Base-by-base conservation (phyloP, 2,329 filamentous ascomycete genomes). In the Cordyceps pruinosa region DNA sequence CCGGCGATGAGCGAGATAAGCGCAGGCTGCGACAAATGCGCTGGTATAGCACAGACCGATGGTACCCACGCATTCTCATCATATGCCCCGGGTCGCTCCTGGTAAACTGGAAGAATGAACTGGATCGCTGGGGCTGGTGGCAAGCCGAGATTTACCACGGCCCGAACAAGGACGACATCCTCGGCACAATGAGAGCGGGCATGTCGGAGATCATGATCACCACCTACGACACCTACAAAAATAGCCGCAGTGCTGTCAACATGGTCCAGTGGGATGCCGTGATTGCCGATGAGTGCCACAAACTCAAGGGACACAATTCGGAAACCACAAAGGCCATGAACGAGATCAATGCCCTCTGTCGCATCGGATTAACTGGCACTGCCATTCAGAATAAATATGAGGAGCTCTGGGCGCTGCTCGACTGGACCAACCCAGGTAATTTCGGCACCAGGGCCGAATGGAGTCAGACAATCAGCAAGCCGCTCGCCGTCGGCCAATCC, bases 301-400 rank as follows among this genome's bases (percentile, higher is more conserved):
- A 80, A 37, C 83, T 97, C 68, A 99, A 97, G 72, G 90, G 93
- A 63, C 79, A 82, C 49, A 79, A 75, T 44, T 87, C 92, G 0
- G 88, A 87, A 60, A 88, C 87, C 8, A 94, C 93, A 0, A 84
- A 88, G 66, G 86, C 91, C 0, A 93, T 99, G 87, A 89, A 90
- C 64, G 84, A 92, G 60, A 78, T 97, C 63, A 99, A 99, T 64
- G 85, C 92, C 0, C 80, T 97, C 2, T 97, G 94, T 67, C 84
- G 94, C 34, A 92, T 99, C 60, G 94, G 94, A 0, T 77, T 99
- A 9, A 97, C 92, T 0, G 94, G 94, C 2, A 99, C 94, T 0
- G 93, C 93, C 0, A 97, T 99, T 45, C 94, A 99, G 68, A 99
- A 99, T 71, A 94, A 90, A 63, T 99, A 99, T 69, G 90, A 97